Percentiles rank a stretch among this genome's conserved stretches.
Conservation (phyloP, 306 rosid species). For the Quercus rubra region DNA sequence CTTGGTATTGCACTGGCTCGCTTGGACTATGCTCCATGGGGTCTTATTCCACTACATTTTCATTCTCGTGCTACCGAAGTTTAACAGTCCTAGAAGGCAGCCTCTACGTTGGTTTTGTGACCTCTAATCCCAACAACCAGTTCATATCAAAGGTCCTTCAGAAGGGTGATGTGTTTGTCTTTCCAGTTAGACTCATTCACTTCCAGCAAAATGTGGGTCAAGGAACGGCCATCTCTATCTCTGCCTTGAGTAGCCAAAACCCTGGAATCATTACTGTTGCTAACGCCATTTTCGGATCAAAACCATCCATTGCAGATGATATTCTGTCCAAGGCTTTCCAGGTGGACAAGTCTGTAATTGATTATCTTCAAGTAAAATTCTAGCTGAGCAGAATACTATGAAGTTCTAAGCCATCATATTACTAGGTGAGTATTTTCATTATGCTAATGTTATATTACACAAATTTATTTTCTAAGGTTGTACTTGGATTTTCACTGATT, state of each 20-base stretch:
- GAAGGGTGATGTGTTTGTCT: constrained; percentile 25
- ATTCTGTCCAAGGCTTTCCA: constrained; percentile 20
- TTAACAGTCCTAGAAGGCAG: constrained; percentile 7
- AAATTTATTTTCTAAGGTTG: too few relatives aligned
- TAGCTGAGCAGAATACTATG: too few relatives aligned
- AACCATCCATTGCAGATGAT: constrained; percentile 8
- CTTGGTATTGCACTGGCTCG: constrained; percentile 20
- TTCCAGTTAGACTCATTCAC: constrained; percentile 18
- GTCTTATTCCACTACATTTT: constrained; percentile 14
- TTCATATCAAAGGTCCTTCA: constrained; percentile 24
- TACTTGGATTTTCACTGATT: too few relatives aligned
- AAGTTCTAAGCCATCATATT: too few relatives aligned
- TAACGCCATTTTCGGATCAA: constrained; percentile 13
- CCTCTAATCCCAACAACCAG: constrained; percentile 18
- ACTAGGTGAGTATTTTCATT: too few relatives aligned
- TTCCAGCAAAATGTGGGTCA: constrained; percentile 16
- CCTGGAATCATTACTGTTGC: constrained; percentile 23
- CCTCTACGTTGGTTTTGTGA: constrained; percentile 17
- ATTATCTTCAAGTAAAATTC: constrained; percentile 5
- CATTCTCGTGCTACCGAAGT: constrained; percentile 26
- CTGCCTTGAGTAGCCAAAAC: constrained; percentile 23
- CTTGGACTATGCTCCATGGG: constrained; percentile 14
- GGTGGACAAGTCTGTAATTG: constrained; percentile 12
- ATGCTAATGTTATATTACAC: too few relatives aligned
- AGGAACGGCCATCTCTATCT: constrained; percentile 13